Evolutionary conservation across 2,329 filamentous ascomycete genomes (phyloP), one percentile per base, ranked within the genome.

Genomic region (Colletotrichum higginsianum): DNA sequence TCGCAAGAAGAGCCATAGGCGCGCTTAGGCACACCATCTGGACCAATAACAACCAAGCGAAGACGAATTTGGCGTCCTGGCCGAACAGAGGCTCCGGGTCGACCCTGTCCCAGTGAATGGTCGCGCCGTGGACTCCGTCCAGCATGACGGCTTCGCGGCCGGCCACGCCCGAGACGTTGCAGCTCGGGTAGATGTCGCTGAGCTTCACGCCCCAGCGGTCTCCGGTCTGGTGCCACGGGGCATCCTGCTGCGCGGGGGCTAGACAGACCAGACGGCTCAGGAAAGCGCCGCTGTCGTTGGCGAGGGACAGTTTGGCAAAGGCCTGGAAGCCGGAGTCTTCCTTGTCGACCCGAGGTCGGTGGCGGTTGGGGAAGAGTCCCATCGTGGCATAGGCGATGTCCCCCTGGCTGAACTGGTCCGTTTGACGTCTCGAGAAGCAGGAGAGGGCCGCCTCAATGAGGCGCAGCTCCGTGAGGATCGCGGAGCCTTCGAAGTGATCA

Each of bases 331-430:
- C 72, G 15, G 77, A 78, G 46, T 82, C 80, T 18, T 76, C 79
- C 46, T 67, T 56, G 71, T 81, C 79, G 38, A 82, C 76, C 46
- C 75, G 76, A 0, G 80, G 80, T 2, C 80, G 76, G 49, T 79
- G 66, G 11, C 78, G 76, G 23, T 18, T 46, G 16, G 56, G 56
- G 49, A 82, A 68, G 26, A 83, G 76, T 26, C 81, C 80, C 80
- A 82, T 82, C 1, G 83, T 76, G 1, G 78, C 81, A 56, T 83
- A 83, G 2, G 78, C 76, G 38, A 77, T 78, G 44, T 83, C 81
- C 38, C 80, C 80, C 1, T 75, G 63, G 18, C 77, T 72, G 35
- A 76, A 74, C 50, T 75, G 67, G 0, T 66, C 74, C 16, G 78
- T 78, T 8, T 76, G 30, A 2, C 79, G 76, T 53, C 73, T 76